Evolutionary conservation across 2,329 filamentous ascomycete species (phyloP).

Genomic region (Hymenoscyphus infarciens): DNA sequence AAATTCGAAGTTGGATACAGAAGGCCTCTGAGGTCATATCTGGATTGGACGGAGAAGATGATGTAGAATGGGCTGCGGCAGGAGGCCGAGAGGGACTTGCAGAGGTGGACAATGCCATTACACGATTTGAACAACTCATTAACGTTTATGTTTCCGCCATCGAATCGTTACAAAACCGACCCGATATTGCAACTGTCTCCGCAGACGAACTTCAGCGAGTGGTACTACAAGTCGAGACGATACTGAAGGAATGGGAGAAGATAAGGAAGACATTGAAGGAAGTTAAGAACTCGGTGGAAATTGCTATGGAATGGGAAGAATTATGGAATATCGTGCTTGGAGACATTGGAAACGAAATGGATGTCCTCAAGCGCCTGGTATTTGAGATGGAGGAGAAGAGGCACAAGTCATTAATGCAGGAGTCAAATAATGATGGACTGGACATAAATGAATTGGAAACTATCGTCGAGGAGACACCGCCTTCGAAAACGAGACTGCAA

Average conservation of each 20-base stretch:
- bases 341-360: constrained; percentile 86
- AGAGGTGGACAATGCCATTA: constrained; percentile 70
- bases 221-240: constrained; percentile 84
- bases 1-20: constrained; percentile 90
- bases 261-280: constrained; percentile 74
- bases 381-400: constrained; percentile 98
- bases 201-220: constrained; percentile 68
- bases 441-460: constrained; percentile 90
- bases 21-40: constrained; percentile 87
- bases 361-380: constrained; percentile 73
- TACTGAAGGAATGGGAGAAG: constrained; percentile 77
- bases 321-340: constrained; percentile 91
- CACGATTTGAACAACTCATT: constrained; percentile 82
- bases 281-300: constrained; percentile 87
- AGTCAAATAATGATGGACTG: constrained; percentile 55
- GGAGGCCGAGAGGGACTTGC: constrained; percentile 79
- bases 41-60: constrained; percentile 89
- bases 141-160: constrained; percentile 94
- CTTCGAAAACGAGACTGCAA: constrained; percentile 48
- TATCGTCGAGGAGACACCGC: constrained; percentile 83
- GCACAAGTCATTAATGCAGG: constrained; percentile 70
- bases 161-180: constrained; percentile 77
- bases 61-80: constrained; percentile 93
- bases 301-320: constrained; percentile 99
- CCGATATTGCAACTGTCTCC: constrained; percentile 70